Evolutionary conservation across 768 basidiomycete species (phyloP).

Genomic region (Lyophyllum decastes): DNA sequence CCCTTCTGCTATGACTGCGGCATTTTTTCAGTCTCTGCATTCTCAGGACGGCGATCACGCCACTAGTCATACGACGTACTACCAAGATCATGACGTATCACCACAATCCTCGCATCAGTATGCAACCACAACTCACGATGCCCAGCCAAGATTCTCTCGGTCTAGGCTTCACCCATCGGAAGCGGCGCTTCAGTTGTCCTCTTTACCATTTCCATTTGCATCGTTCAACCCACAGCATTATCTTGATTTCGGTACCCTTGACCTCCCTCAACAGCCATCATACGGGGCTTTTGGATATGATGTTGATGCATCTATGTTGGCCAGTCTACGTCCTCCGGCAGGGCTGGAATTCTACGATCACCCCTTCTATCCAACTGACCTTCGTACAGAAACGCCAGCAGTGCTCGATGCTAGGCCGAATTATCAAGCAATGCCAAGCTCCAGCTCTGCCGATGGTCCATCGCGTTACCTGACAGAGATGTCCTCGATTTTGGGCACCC

Average conservation of each 20-base stretch:
- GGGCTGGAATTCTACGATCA: background rate
- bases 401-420: too few species aligned
- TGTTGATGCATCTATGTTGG: too few species aligned
- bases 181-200: background rate
- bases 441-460: too few species aligned
- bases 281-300: too few species aligned
- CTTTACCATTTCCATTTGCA: background rate
- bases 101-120: background rate
- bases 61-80: background rate
- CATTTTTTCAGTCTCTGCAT: background rate
- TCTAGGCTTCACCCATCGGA: background rate
- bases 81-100: background rate
- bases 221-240: background rate
- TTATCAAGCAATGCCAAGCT: too few species aligned
- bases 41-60: background rate
- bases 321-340: too few species aligned
- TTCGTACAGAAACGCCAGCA: too few species aligned
- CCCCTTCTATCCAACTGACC: too few species aligned
- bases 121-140: background rate
- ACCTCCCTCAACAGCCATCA: too few species aligned
- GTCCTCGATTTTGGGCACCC: background rate
- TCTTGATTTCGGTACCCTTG: background rate
- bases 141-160: background rate
- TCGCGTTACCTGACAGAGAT: background rate
- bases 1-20: background rate